Evolutionary conservation across 2,329 filamentous ascomycete species (phyloP), one percentile per base, ranked within the genome.

Genomic region (Hypoxylon sp.): DNA sequence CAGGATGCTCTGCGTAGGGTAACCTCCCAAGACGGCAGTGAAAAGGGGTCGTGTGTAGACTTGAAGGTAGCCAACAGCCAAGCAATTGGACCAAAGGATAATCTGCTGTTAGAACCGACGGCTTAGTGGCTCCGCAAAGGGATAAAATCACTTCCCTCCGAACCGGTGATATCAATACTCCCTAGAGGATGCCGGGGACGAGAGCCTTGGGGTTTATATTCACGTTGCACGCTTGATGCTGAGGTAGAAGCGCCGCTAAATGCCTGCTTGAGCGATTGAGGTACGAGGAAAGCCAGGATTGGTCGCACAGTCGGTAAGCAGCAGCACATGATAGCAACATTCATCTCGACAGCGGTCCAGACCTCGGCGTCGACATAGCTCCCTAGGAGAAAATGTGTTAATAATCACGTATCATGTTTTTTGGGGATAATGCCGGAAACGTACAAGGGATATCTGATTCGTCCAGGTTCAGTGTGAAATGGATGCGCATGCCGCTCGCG

Each of bases 401-500:
- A 13, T 37, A 26, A 44, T 10, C 24, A 29, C 13, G 9, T 24
- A 44, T n/a, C 17, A 35, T 19, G 9, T 17, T 3, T 10, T 31
- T 11, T 31, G n/a, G 5, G 2, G 9, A 3, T n/a, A 22, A 13
- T 5, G 11, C 24, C 2, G 5, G n/a, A 19, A 9, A 44, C 47
- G 10, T 14, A 60, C 56, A 60, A 14, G 56, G 10, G 3, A 42
- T 17, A 52, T 60, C 56, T 8, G 14, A 10, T 4, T 4, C 1
- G n/a, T 52, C 56, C 19, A 52, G 1, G n/a, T 8, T 26, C 29
- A 60, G 2, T 24, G 42, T 42, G 33, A 11, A 60, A 44, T 52
- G 35, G n/a, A 60, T 52, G 6, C 56, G 56, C 35, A 60, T 17
- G 4, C 47, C n/a, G 24, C 56, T 60, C n/a, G 47, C 56, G 4